These are phyloP conservation scores for Toxoplasma gondii DNA, from an alignment of 169 alveolate species.

Conservation along the genomic window DNA sequence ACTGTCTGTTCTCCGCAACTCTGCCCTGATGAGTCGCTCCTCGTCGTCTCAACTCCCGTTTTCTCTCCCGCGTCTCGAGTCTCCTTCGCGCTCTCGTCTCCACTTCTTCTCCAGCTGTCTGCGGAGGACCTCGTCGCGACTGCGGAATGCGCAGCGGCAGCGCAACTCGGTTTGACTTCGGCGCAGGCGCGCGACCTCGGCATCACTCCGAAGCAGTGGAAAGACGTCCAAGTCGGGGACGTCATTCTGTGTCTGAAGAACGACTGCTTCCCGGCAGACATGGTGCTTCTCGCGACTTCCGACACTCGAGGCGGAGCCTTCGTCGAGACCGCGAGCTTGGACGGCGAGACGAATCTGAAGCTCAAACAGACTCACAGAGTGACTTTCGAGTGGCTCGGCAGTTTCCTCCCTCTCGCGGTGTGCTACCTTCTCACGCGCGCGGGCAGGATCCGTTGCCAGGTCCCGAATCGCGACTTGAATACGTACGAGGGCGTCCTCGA, in stretches of 20 bases:
- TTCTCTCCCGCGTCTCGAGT: too few relatives aligned
- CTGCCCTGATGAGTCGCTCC: too few relatives aligned
- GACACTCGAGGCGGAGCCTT: slow-evolving; percentile 90
- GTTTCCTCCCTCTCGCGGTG: slow-evolving; percentile 16
- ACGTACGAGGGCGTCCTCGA: slow-evolving; percentile 60
- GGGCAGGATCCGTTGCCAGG: slow-evolving; percentile 60
- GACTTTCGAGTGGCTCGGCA: background rate
- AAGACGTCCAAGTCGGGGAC: slow-evolving; percentile 91
- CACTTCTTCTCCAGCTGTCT: too few relatives aligned
- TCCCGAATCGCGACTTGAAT: slow-evolving; percentile 48
- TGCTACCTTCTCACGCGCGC: slow-evolving; percentile 46
- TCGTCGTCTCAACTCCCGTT: too few relatives aligned
- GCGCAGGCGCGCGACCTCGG: background rate
- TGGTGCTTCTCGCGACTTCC: slow-evolving; percentile 89
- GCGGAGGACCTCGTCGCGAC: background rate
- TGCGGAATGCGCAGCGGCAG: background rate
- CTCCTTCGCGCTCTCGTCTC: too few relatives aligned
- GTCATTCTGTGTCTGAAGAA: slow-evolving; percentile 85
- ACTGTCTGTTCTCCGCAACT: too few relatives aligned
- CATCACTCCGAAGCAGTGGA: slow-evolving; percentile 73
- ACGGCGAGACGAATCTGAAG: slow-evolving; percentile 96
- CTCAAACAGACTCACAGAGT: slow-evolving; percentile 77
- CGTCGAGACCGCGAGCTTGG: slow-evolving; percentile 95
- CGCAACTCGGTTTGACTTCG: background rate
- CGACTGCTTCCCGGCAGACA: slow-evolving; percentile 93